Conservation (phyloP, 225 moss, liverwort and hornwort species). For the Lunularia cruciata region DNA sequence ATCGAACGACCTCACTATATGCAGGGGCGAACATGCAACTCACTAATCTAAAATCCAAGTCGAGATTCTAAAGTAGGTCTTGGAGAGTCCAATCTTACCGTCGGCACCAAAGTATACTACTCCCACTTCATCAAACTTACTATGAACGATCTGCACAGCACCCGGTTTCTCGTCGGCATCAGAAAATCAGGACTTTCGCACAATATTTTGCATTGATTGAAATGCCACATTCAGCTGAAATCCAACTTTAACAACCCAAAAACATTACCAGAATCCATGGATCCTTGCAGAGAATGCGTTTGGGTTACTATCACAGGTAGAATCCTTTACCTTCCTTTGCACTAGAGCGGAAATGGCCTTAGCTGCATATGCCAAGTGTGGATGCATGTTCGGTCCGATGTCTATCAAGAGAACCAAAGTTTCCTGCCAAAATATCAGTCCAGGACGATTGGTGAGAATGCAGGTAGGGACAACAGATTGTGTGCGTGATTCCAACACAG, state of each 20-base stretch:
- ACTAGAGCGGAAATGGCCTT: conserved; percentile 67
- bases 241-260: no score
- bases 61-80: no score
- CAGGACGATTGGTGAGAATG: no score
- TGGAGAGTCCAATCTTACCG: conserved; percentile 39
- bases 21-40: no score
- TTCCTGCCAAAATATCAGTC: conserved; percentile 51
- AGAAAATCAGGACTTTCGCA: background rate
- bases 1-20: no score
- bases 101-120: conserved; percentile 74
- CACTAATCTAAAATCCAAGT: no score
- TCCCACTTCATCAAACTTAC: conserved; percentile 76
- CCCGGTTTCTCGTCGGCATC: background rate
- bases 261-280: no score
- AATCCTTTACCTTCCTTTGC: conserved; percentile 58
- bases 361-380: conserved; percentile 58
- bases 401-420: conserved; percentile 74
- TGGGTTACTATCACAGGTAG: background rate
- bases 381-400: conserved; percentile 83
- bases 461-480: no score
- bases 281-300: no score
- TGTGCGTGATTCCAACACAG: no score
- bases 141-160: conserved; percentile 64
- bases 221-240: no score
- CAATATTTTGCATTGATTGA: background rate